Percentiles rank a stretch among this genome's conserved stretches.
These are phyloP conservation scores for Aspergillus heteromorphus DNA, from an alignment of 495 filamentous ascomycete species.

Conservation along the genomic window DNA sequence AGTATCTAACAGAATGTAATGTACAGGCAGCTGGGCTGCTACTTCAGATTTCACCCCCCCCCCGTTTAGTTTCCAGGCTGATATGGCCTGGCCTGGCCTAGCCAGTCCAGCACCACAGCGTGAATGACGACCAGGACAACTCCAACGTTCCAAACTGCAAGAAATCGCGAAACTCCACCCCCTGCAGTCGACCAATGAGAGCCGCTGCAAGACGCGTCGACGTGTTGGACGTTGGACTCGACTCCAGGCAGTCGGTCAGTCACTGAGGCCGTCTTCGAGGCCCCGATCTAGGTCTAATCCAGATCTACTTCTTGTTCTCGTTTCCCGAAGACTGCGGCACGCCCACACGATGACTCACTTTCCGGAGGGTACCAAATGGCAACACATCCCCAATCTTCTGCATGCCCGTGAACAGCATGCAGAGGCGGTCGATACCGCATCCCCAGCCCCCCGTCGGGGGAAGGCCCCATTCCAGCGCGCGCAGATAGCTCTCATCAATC, in stretches of 20 bases:
- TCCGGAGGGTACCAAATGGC: constrained; percentile 76
- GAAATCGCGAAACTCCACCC: not conserved
- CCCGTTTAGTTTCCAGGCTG: too few species aligned
- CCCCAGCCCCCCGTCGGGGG: constrained; percentile 97
- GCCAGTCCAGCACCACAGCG: not conserved
- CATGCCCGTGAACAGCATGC: constrained; percentile 78
- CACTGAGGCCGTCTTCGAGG: too few species aligned
- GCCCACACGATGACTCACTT: constrained; percentile 37
- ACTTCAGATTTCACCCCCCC: not conserved
- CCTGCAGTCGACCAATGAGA: not conserved
- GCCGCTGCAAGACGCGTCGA: not conserved
- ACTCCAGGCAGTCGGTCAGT: too few species aligned
- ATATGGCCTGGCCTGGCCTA: not conserved
- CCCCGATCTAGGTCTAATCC: too few species aligned
- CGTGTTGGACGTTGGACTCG: too few species aligned
- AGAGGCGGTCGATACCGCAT: constrained; percentile 81
- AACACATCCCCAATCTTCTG: constrained; percentile 76
- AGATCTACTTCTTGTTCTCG: too few species aligned
- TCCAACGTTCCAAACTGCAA: not conserved
- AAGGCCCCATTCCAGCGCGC: constrained; percentile 78
- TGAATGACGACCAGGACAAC: not conserved
- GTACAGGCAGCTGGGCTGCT: not conserved
- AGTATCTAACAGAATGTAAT: not conserved
- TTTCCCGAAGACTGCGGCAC: too few species aligned
- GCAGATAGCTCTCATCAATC: constrained; percentile 79